These are phyloP conservation scores for Penicillium sp. DNA, from an alignment of 2,329 filamentous ascomycete species.

Conservation along the genomic window DNA sequence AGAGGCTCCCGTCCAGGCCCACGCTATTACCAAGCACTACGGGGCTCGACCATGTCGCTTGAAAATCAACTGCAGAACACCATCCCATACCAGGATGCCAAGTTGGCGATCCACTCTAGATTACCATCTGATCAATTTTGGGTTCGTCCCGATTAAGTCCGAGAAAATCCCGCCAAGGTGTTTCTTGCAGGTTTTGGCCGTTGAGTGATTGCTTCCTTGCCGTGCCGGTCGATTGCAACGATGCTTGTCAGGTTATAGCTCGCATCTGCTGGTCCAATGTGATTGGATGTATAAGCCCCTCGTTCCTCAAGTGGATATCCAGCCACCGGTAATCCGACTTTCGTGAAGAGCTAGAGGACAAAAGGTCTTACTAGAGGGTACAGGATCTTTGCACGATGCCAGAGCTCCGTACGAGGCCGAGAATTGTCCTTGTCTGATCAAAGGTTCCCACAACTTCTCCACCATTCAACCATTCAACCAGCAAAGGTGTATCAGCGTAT, in stretches of 20 bases:
- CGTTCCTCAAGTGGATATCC: neutral
- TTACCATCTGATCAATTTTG: neutral
- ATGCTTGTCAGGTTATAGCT: neutral
- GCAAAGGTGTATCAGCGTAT: neutral
- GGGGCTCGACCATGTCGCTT: slow-evolving; percentile 20
- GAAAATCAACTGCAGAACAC: neutral
- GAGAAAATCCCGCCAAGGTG: neutral
- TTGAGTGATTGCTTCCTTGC: neutral
- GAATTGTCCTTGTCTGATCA: neutral
- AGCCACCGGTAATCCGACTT: neutral
- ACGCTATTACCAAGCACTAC: slow-evolving; percentile 21
- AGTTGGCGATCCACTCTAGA: slow-evolving; percentile 4
- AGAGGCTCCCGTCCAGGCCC: slow-evolving; percentile 8
- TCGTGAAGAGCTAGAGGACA: neutral
- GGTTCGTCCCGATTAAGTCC: neutral
- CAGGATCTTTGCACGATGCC: neutral
- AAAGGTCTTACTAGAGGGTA: neutral
- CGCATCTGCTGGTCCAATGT: neutral
- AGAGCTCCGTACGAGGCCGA: neutral
- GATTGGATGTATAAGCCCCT: neutral
- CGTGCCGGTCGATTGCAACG: neutral
- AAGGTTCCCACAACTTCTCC: neutral
- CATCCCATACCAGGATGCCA: slow-evolving; percentile 6
- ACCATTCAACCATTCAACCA: neutral
- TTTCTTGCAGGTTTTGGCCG: neutral